Evolutionary conservation across 2,329 filamentous ascomycete species (phyloP).

Genomic region (Stylonectria norvegica): DNA sequence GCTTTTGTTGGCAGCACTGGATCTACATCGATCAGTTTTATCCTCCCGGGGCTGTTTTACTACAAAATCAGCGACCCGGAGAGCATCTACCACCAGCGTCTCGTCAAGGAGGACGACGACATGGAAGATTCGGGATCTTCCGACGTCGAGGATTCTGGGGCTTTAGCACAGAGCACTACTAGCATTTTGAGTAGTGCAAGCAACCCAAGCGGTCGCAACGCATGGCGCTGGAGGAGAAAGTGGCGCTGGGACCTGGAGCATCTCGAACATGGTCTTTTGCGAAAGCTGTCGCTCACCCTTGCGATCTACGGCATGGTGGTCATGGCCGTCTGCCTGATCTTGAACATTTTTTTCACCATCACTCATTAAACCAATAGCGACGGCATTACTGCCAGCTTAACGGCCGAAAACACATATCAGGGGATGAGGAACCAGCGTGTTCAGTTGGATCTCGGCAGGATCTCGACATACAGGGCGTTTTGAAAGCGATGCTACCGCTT

Average conservation of each 20-base stretch:
- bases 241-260: conserved; percentile 60
- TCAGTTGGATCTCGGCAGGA: no score
- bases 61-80: conserved; percentile 96
- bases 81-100: conserved; percentile 76
- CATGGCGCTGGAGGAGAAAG: conserved; percentile 53
- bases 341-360: conserved; percentile 77
- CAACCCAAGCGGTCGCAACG: conserved; percentile 31
- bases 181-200: conserved; percentile 44
- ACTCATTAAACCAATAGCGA: conserved; percentile 40
- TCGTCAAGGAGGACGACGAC: conserved; percentile 90
- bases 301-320: conserved; percentile 81
- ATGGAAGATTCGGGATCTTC: conserved; percentile 55
- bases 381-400: conserved; percentile 3
- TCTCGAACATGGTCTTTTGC: conserved; percentile 62
- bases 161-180: conserved; percentile 43
- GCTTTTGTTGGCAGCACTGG: conserved; percentile 95
- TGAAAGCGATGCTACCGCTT: conserved; percentile 17
- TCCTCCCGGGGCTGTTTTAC: conserved; percentile 92
- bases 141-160: conserved; percentile 48
- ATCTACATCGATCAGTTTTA: conserved; percentile 94
- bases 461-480: conserved; percentile 20
- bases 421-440: conserved; percentile 15
- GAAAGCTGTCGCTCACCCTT: conserved; percentile 70
- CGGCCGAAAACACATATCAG: conserved; percentile 11
- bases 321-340: conserved; percentile 82